Base-by-base conservation (phyloP, 208 protist genomes). In the Herpetomonas samuelpessoai region DNA sequence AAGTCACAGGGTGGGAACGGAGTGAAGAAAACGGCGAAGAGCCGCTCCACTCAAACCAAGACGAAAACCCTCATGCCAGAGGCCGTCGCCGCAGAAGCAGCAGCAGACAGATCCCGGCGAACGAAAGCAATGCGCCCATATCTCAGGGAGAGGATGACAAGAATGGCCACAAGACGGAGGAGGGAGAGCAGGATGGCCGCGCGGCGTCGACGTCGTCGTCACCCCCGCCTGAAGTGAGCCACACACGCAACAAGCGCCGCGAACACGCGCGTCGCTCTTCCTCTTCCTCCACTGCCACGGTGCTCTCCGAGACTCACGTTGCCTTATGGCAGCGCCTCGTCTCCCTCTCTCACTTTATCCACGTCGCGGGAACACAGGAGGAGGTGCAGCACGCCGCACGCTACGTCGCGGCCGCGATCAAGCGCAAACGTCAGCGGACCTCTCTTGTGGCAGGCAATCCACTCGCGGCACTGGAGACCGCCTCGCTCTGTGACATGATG, bases 281-380 rank as follows among this genome's bases (percentile, higher is more conserved):
- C 29, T 57, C 51, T 18, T 38, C 51, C 10, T 48, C 38, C 51
- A 21, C 25, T 7, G 29, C 25, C 9, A 7, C 29, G 28, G 24
- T 19, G 19, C 35, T 35, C 41, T 61, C 29, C 35, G 35, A 18
- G 27, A 24, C 19, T 26, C 12, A 10, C 47, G 47, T 38, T 25
- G 39, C 7, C 26, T 2, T 65, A 18, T 85, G 79, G 79, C 68
- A 65, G 39, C 56, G 56, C 51, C 52, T 81, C 26, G 46, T 81
- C 6, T 26, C 70, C 7, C 47, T 81, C 3, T 26, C 27, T 2
- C 68, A 74, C 49, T 85, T 85, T 38, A 49, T 85, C 3, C 74
- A 85, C 63, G 79, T 80, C 19, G 31, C 64, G 6, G 79, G 79
- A 24, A 73, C 79, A 0, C 65, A 57, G 0, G 60, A 27, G 28